These are phyloP conservation scores for Glycine soja DNA, from an alignment of 306 rosid species.

Conservation along the genomic window DNA sequence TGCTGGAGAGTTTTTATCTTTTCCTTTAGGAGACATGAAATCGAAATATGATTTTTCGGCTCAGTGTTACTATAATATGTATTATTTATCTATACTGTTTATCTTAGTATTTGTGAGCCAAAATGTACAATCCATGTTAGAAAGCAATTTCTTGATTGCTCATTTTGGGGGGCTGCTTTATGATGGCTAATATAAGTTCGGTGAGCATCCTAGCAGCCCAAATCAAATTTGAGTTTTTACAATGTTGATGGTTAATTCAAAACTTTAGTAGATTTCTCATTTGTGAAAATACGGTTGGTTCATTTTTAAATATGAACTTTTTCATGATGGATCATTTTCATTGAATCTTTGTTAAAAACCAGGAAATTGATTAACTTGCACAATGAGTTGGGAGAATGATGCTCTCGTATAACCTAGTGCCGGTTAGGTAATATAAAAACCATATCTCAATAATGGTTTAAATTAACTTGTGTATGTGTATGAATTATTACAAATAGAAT, in stretches of 20 bases:
- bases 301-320: background rate
- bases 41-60: slow-evolving; percentile 23
- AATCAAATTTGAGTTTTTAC: slow-evolving; percentile 11
- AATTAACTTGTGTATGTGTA: background rate
- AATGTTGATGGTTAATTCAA: background rate
- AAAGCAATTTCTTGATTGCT: slow-evolving; percentile 33
- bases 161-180: slow-evolving; percentile 34
- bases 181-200: background rate
- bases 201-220: background rate
- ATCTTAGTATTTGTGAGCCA: slow-evolving; percentile 30
- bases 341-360: background rate
- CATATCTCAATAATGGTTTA: background rate
- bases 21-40: slow-evolving; percentile 41
- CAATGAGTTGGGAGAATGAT: background rate
- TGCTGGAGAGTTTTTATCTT: slow-evolving; percentile 6
- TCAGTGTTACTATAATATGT: slow-evolving; percentile 21
- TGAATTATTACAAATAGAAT: no score
- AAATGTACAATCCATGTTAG: slow-evolving; percentile 21
- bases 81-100: slow-evolving; percentile 1
- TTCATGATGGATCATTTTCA: background rate
- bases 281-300: background rate
- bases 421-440: background rate
- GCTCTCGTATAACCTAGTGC: background rate
- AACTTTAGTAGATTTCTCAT: background rate
- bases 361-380: background rate